Base-by-base conservation (phyloP, 495 filamentous ascomycete species). In the Thermochaetoides thermophila region DNA sequence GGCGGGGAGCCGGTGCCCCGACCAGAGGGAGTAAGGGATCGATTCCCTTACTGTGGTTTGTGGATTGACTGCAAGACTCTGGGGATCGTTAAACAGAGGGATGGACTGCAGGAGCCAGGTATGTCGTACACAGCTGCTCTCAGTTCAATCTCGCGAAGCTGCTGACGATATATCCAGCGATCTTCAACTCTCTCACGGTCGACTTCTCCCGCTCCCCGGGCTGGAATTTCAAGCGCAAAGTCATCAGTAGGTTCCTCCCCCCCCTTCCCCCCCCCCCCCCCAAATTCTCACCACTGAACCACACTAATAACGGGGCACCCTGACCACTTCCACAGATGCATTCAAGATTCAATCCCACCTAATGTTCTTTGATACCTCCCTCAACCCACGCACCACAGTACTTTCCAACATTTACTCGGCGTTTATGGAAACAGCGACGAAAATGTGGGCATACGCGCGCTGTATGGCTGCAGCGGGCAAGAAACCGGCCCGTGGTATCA, bases 1-100 rank as follows among this genome's bases (percentile, higher is more conserved):
- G 57, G 72, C 29, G 73, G 66, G 0, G 50, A 44, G 13, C 52
- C 60, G 9, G 62, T 91, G 29, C 55, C 68, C 3, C 59, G 61
- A 17, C 41, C 74, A 4, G 50, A 59, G 0, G 64, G 57, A 4
- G 57, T 25, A 11, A 4, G 14, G 3, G n/a, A n/a, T n/a, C 17
- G 54, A 11, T 96, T 97, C 48, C 86, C 87, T 0, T 97, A 94
- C 48, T 95, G 87, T 44, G 89, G 89, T 0, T 70, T 66, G 33
- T 43, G 73, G 11, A 83, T 97, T 38, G 61, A 95, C 44, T 81
- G 68, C 3, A 60, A 55, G 34, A 85, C 80, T 0, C 56, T 97
- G n/a, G 76, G 84, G 37, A 66, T 96, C 26, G 31, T 41, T 9
- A 59, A 57, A 26, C 29, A 39, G 35, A 50, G 48, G 25, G 45